phyloP scores from a whole-genome alignment of 768 basidiomycete species.

The Tulasnella sp. region DNA sequence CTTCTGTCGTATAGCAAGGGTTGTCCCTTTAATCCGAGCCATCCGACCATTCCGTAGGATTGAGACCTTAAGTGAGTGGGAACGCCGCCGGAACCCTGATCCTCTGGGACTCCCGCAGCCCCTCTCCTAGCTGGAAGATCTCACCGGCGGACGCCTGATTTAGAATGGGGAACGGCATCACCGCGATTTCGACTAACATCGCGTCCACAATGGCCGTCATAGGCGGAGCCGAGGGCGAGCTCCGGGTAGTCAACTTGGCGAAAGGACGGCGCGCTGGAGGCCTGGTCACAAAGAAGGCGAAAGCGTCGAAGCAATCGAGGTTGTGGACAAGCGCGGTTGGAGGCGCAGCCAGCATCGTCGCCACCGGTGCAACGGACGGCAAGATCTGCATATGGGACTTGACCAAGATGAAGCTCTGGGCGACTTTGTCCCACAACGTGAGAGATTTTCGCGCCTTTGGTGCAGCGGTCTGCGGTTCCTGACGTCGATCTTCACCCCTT shows the following conservation, averaged over 20 bases:
- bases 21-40: too few relatives aligned
- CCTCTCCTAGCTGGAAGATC: conserved; percentile 70
- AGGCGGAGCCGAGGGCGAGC: conserved; percentile 74
- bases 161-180: conserved; percentile 64
- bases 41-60: too few relatives aligned
- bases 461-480: neutral
- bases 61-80: too few relatives aligned
- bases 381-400: conserved; percentile 94
- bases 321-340: conserved; percentile 50
- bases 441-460: conserved; percentile 19
- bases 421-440: conserved; percentile 75
- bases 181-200: conserved; percentile 71
- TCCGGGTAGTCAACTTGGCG: conserved; percentile 75
- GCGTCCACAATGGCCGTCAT: conserved; percentile 85
- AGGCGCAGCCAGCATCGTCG: conserved; percentile 41
- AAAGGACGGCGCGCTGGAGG: conserved; percentile 73
- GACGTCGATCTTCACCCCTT: neutral
- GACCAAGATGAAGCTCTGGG: conserved; percentile 68
- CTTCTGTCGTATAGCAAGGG: too few relatives aligned
- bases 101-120: conserved; percentile 81
- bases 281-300: conserved; percentile 76
- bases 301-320: conserved; percentile 77
- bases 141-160: conserved; percentile 60
- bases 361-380: conserved; percentile 87
- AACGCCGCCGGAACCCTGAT: conserved; percentile 73